phyloP scores from a whole-genome alignment of 345 rosid species.

The Aegle marmelos region DNA sequence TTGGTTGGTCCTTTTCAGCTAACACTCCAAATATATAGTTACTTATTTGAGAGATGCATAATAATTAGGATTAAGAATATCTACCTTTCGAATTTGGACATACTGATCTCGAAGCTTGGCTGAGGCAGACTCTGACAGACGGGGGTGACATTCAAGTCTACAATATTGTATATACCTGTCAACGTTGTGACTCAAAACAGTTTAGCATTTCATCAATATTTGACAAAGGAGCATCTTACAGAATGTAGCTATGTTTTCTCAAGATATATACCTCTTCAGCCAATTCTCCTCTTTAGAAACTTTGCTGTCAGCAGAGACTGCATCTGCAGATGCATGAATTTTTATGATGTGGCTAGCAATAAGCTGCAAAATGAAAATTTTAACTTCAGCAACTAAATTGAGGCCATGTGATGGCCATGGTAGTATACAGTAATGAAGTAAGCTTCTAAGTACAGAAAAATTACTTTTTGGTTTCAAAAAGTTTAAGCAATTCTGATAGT shows the following conservation, averaged over 20 bases:
- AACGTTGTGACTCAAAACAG: constrained; percentile 17
- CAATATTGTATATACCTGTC: constrained; percentile 83
- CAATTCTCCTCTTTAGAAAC: constrained; percentile 81
- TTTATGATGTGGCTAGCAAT: constrained; percentile 93
- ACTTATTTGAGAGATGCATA: background rate
- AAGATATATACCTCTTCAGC: constrained; percentile 69
- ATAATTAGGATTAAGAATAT: constrained; percentile 26
- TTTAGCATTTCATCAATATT: constrained; percentile 14
- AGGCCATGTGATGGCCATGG: background rate
- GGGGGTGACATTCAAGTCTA: constrained; percentile 77
- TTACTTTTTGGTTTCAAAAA: background rate
- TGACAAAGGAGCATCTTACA: constrained; percentile 4
- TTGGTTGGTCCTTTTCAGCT: background rate
- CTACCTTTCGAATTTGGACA: constrained; percentile 91
- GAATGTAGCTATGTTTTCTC: background rate
- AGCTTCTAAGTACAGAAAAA: background rate
- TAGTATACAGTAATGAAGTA: background rate
- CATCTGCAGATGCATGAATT: constrained; percentile 88
- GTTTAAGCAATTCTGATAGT: background rate
- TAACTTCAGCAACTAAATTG: background rate
- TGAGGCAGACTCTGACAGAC: constrained; percentile 77
- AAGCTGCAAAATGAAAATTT: constrained; percentile 42
- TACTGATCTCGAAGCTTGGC: constrained; percentile 69
- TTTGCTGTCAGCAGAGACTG: constrained; percentile 45
- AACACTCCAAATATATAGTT: background rate